These are phyloP conservation scores for Amoebophrya sp. DNA, from an alignment of 169 alveolate species.

Conservation along the genomic window DNA sequence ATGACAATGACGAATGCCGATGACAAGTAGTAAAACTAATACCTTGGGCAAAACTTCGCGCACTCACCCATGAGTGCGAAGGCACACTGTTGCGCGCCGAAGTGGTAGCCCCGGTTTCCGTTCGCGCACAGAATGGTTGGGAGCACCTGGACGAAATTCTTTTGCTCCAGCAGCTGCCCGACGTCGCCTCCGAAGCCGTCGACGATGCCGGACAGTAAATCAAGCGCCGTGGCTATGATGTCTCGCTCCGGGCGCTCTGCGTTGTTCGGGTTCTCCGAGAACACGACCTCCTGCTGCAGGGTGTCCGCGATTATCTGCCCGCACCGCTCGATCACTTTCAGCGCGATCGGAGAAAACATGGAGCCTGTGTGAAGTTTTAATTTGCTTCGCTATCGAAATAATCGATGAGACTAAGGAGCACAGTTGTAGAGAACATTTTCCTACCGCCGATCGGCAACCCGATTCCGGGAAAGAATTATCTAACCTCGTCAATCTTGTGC, in stretches of 20 bases:
- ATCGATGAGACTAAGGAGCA: not conserved
- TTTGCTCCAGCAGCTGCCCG: not conserved
- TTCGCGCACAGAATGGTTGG: not conserved
- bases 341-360: not conserved
- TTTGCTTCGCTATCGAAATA: no score
- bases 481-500: no score
- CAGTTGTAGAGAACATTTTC: not conserved
- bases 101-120: not conserved
- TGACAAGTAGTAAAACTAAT: no score
- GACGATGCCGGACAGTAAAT: not conserved
- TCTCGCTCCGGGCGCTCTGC: not conserved
- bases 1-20: no score
- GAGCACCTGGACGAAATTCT: constrained; percentile 16
- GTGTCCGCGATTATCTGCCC: not conserved
- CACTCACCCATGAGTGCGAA: constrained; percentile 45
- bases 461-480: not conserved
- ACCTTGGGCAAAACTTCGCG: constrained; percentile 30
- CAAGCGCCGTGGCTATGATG: not conserved
- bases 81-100: constrained; percentile 36
- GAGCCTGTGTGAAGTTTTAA: no score
- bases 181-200: not conserved
- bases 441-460: no score
- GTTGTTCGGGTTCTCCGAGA: not conserved
- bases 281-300: not conserved
- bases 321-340: not conserved